Percentiles rank a stretch among this genome's conserved stretches.
These are phyloP conservation scores for Haplosporangium sp. DNA, from an alignment of 371 early-diverging fungal genomes.

Conservation along the genomic window DNA sequence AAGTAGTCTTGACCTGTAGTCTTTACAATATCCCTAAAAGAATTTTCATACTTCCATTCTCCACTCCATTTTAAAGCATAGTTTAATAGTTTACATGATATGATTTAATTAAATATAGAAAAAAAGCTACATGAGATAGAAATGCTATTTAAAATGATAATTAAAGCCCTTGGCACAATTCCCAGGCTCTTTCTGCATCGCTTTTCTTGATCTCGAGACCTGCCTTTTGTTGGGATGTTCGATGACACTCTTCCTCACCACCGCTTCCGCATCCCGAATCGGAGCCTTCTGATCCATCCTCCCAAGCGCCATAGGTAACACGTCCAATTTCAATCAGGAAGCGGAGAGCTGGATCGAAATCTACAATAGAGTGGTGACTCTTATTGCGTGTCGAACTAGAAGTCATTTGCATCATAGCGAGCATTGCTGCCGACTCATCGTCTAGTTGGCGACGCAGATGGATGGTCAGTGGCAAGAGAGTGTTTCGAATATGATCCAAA, in stretches of 20 bases:
- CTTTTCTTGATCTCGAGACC: conserved; percentile 32
- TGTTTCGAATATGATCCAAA: conserved; percentile 49
- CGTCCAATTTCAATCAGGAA: conserved; percentile 52
- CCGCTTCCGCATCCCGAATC: conserved; percentile 53
- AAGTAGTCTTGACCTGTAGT: not conserved
- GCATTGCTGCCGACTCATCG: conserved; percentile 44
- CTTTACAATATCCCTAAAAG: not conserved
- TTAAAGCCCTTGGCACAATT: conserved; percentile 40
- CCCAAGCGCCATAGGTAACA: conserved; percentile 53
- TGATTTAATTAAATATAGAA: not conserved
- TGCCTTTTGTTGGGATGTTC: conserved; percentile 1
- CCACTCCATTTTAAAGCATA: too few species aligned
- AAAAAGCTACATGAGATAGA: conserved; percentile 7
- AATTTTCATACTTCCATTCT: too few species aligned
- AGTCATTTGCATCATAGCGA: conserved; percentile 37
- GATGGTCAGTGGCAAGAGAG: conserved; percentile 46
- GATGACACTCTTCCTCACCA: conserved; percentile 29
- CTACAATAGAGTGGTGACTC: conserved; percentile 20
- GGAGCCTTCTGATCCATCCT: conserved; percentile 50
- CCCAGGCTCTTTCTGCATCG: conserved; percentile 55
- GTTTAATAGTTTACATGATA: not conserved
- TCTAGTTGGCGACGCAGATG: conserved; percentile 50
- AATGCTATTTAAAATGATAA: not conserved
- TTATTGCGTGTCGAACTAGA: conserved; percentile 32
- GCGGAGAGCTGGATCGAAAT: conserved; percentile 43